Evolutionary conservation across 2,329 filamentous ascomycete genomes (phyloP).

Genomic region (Fusarium nurragi): DNA sequence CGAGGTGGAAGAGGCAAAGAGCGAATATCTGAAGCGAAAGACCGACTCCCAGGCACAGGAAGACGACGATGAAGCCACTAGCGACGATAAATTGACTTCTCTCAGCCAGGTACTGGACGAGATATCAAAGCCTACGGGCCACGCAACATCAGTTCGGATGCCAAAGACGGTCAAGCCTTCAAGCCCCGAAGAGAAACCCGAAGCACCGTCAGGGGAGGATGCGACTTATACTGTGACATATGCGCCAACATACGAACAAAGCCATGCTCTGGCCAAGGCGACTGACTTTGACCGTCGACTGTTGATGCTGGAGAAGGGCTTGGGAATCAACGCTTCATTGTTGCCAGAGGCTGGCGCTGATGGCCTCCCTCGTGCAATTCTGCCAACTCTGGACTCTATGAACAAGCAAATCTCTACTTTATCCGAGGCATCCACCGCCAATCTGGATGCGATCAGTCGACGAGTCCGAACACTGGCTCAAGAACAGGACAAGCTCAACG

Average conservation of each 20-base stretch:
- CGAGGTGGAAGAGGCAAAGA: conserved; percentile 80
- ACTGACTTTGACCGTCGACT: conserved; percentile 90
- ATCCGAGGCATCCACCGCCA: conserved; percentile 75
- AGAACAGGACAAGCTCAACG: conserved; percentile 77
- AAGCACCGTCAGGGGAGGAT: conserved; percentile 39
- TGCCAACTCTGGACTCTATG: conserved; percentile 83
- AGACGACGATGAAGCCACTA: conserved; percentile 56
- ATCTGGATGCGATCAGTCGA: conserved; percentile 76
- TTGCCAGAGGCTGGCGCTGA: conserved; percentile 69
- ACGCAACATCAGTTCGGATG: conserved; percentile 17
- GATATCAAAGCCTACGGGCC: conserved; percentile 56
- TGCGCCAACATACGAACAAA: conserved; percentile 71
- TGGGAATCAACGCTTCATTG: conserved; percentile 79
- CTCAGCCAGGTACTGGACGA: conserved; percentile 78
- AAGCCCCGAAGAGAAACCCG: conserved; percentile 30
- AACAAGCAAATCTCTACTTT: conserved; percentile 83
- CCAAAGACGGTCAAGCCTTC: conserved; percentile 16
- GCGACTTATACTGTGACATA: conserved; percentile 73
- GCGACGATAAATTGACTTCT: conserved; percentile 61
- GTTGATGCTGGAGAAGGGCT: conserved; percentile 77
- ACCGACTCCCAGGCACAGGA: conserved; percentile 58
- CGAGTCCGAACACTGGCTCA: conserved; percentile 74
- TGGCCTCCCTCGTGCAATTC: conserved; percentile 71
- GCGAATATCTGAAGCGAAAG: conserved; percentile 66
- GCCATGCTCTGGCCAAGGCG: conserved; percentile 78